phyloP scores from a whole-genome alignment of 108 stramenopile species.

The Cylindrotheca fusiformis region DNA sequence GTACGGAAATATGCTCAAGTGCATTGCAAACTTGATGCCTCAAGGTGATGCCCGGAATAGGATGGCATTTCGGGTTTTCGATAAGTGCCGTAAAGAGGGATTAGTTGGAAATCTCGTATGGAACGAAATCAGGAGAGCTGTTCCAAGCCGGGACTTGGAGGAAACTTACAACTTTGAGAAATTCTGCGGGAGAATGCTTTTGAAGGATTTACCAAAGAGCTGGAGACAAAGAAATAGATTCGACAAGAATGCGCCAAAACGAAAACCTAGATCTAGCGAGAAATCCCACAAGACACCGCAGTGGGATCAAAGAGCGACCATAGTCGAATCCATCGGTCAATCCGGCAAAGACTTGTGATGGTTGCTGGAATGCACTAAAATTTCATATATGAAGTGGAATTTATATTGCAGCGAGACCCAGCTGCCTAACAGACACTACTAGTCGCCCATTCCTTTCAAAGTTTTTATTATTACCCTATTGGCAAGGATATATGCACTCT shows the following conservation, averaged over 20 bases:
- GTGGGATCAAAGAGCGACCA: conserved; percentile 14
- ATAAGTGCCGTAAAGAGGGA: conserved; percentile 49
- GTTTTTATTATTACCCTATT: not conserved
- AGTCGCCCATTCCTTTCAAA: too few relatives aligned
- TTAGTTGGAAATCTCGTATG: conserved; percentile 60
- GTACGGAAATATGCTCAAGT: conserved; percentile 66
- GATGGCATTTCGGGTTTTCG: conserved; percentile 52
- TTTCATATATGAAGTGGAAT: too few relatives aligned
- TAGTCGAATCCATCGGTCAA: conserved; percentile 32
- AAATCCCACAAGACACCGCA: conserved; percentile 4
- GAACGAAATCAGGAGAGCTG: conserved; percentile 51
- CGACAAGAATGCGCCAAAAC: conserved; percentile 17
- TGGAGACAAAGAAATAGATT: conserved; percentile 35
- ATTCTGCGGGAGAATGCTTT: conserved; percentile 14
- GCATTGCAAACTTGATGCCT: conserved; percentile 58
- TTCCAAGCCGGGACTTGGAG: conserved; percentile 35
- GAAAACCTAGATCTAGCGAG: conserved; percentile 7
- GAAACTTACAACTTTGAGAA: conserved; percentile 20
- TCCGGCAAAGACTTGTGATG: conserved; percentile 65
- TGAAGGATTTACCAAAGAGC: conserved; percentile 39
- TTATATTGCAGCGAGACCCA: too few relatives aligned
- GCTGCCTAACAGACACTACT: too few relatives aligned
- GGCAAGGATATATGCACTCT: not conserved
- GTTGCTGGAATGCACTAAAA: too few relatives aligned
- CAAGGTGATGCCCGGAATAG: conserved; percentile 37